Evolutionary conservation across 75 land plant species (phyloP).

Genomic region (Sequoiadendron giganteum): DNA sequence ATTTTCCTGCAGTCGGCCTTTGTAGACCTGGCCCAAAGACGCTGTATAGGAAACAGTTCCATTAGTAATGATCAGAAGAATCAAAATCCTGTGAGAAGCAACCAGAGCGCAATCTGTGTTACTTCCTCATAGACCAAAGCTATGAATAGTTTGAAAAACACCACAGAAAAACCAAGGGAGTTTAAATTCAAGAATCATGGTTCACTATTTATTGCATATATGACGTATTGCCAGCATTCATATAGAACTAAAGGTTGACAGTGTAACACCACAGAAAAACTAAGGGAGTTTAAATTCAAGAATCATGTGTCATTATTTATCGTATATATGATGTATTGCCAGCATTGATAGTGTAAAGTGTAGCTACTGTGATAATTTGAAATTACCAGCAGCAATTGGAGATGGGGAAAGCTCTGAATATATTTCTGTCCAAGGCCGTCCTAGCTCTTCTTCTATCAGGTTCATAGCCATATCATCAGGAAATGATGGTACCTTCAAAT

Average conservation of each 20-base stretch:
- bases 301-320: background rate
- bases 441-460: constrained; percentile 88
- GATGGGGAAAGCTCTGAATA: constrained; percentile 96
- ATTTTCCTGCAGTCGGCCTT: constrained; percentile 87
- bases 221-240: background rate
- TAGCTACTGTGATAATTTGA: background rate
- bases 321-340: background rate
- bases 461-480: constrained; percentile 98
- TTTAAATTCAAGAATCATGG: background rate
- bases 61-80: constrained; percentile 1
- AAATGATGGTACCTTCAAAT: constrained; percentile 94
- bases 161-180: background rate
- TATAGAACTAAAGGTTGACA: background rate
- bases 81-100: constrained; percentile 5
- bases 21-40: constrained; percentile 98
- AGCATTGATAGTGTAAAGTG: background rate
- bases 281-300: background rate
- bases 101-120: background rate
- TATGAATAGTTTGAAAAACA: background rate
- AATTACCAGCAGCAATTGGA: constrained; percentile 98
- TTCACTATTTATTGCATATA: background rate
- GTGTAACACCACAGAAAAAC: background rate
- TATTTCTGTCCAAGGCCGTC: constrained; percentile 80
- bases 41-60: constrained; percentile 47
- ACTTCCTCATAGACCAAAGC: constrained; percentile 1